Evolutionary conservation across 345 rosid species (phyloP).

Genomic region (Hypericum androsaemum): DNA sequence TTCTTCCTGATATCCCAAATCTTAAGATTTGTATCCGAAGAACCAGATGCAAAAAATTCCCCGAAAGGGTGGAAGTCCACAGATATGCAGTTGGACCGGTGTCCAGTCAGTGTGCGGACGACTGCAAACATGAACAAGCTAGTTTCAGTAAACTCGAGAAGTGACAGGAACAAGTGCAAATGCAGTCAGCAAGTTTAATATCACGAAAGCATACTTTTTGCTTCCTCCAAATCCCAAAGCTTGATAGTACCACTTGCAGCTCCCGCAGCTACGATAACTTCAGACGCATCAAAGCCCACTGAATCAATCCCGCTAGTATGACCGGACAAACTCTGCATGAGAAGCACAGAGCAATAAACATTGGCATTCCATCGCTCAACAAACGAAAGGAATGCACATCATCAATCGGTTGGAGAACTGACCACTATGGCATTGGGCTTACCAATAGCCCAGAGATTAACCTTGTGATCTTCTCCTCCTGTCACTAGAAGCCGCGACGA

Average conservation of each 20-base stretch:
- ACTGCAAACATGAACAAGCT: slow-evolving; percentile 33
- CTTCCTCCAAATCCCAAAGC: slow-evolving; percentile 99
- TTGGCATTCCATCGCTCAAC: too few relatives aligned
- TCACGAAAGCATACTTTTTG: slow-evolving; percentile 57
- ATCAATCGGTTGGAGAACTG: slow-evolving; percentile 31
- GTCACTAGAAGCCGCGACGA: slow-evolving; percentile 90
- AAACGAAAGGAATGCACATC: not conserved
- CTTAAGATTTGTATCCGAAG: slow-evolving; percentile 93
- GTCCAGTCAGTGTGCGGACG: slow-evolving; percentile 92
- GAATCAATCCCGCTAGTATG: slow-evolving; percentile 96
- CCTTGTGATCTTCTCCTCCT: slow-evolving; percentile 98
- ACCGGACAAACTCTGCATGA: slow-evolving; percentile 82
- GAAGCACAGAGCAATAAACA: not conserved
- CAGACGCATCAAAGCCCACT: slow-evolving; percentile 90
- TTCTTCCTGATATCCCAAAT: slow-evolving; percentile 98
- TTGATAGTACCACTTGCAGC: slow-evolving; percentile 96
- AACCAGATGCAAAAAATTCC: slow-evolving; percentile 97
- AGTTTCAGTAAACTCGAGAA: slow-evolving; percentile 5
- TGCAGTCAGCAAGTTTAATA: not conserved
- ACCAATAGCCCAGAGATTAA: slow-evolving; percentile 99
- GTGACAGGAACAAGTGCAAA: slow-evolving; percentile 8
- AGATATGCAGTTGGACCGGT: slow-evolving; percentile 91
- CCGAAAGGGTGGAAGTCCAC: slow-evolving; percentile 98
- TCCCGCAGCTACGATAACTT: slow-evolving; percentile 91
- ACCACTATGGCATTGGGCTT: slow-evolving; percentile 98